A percentile compares a stretch with the other conserved stretches of the same genome.
phyloP scores from a whole-genome alignment of 2,329 filamentous ascomycete species.

The Aspergillus costaricaensis region DNA sequence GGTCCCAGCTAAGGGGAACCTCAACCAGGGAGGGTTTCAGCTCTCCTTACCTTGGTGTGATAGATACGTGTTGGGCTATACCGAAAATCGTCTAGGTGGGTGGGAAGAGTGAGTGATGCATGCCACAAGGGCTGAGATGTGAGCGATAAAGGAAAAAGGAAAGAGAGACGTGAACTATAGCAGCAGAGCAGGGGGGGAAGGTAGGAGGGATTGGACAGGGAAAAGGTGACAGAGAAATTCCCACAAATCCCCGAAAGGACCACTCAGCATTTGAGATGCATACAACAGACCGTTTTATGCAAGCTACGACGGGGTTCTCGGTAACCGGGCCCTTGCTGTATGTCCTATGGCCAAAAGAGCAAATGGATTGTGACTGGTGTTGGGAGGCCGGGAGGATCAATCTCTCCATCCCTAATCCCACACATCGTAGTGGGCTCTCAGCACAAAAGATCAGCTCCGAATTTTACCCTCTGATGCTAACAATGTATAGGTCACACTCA shows the following conservation, averaged over 20 bases:
- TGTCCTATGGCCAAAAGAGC: not conserved
- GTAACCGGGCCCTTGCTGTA: conserved; percentile 1
- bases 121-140: not conserved
- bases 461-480: conserved; percentile 8
- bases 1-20: conserved; percentile 13
- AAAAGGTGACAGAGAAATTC: not conserved
- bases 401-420: not conserved
- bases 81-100: conserved; percentile 6
- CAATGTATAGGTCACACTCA: conserved; percentile 15
- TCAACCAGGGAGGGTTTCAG: conserved; percentile 9
- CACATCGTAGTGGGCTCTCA: not conserved
- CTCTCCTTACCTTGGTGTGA: conserved; percentile 3
- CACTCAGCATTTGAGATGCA: not conserved
- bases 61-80: conserved; percentile 17
- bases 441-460: not conserved
- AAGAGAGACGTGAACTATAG: conserved; percentile 4
- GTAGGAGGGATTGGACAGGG: not conserved
- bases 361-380: not conserved
- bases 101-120: not conserved
- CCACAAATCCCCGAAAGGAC: conserved; percentile 2
- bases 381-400: not conserved
- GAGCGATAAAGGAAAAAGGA: conserved; percentile 1
- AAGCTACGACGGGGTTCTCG: not conserved
- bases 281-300: conserved; percentile 2
- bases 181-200: not conserved